Evolutionary conservation across 2,329 filamentous ascomycete genomes (phyloP), one percentile per base, ranked within the genome.

Genomic region (Aschersonia sp.): DNA sequence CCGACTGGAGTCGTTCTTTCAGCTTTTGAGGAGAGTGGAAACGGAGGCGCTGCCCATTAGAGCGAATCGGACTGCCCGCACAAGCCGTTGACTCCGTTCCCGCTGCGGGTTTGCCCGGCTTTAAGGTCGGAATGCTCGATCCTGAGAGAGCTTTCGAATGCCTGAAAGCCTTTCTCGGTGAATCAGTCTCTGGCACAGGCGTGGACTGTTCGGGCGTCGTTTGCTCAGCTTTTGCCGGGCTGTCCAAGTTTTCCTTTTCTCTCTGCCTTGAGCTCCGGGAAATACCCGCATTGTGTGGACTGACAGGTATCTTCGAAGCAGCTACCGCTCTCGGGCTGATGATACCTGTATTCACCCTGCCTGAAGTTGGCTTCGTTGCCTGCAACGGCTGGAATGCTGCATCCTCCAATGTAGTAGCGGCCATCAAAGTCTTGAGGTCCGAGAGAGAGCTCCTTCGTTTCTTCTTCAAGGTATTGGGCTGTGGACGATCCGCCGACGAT

Each of bases 371-470:
- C 55, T 73, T 70, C 60, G 73, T 69, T 54, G 72, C 62, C 53
- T 72, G 71, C 29, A 78, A 62, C 3, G 75, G 73, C 58, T 72
- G 70, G 11, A 69, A 54, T 7, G 65, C 53, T 44, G 63, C 47
- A 22, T 46, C 60, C 1, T 65, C 60, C 30, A 82, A 63, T 9
- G 69, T 74, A 7, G 81, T 71, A 48, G 78, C 72, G 41, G 73
- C 75, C 65, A 90, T 81, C 14, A 86, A 68, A 48, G 70, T 74
- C 55, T 80, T 84, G 44, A 97, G 72, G 62, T 97, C 90, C 5
- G 89, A 95, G 42, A 97, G 68, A 30, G 89, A 96, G 66, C 89
- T 96, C 60, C 90, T 81, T 48, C 90, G 77, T 69, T 94, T 96
- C 53, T 82, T 89, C 60, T 76, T 81, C 43, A 70, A 66, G n/a